Percentiles rank a stretch among this genome's conserved stretches.
Conservation (phyloP, 768 basidiomycete genomes). For the Lactarius indigo region DNA sequence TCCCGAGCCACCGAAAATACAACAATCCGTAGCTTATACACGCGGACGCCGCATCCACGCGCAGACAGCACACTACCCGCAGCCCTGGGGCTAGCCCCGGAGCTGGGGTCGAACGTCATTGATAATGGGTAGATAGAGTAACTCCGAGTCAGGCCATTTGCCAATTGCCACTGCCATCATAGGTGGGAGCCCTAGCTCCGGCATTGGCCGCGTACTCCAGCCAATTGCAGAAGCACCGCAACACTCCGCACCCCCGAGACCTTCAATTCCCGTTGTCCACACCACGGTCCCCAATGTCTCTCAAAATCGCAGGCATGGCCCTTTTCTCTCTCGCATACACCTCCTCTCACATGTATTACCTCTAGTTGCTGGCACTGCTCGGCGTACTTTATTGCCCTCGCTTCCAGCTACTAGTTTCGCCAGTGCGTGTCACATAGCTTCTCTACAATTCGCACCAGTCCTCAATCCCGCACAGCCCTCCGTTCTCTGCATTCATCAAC, state of each 20-base stretch:
- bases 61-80: slow-evolving; percentile 8
- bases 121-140: slow-evolving; percentile 18
- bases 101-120: slow-evolving; percentile 12
- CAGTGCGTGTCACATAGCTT: slow-evolving; percentile 10
- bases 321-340: not conserved
- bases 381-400: slow-evolving; percentile 8
- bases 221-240: not conserved
- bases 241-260: not conserved
- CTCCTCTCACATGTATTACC: not conserved
- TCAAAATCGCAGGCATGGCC: slow-evolving; percentile 15
- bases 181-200: not conserved
- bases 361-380: slow-evolving; percentile 17
- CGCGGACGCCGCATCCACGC: not conserved
- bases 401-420: slow-evolving; percentile 3
- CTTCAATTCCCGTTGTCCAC: slow-evolving; percentile 20
- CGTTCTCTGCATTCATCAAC: slow-evolving; percentile 58
- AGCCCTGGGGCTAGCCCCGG: slow-evolving; percentile 7
- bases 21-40: not conserved
- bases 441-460: not conserved
- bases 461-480: slow-evolving; percentile 36
- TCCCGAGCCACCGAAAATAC: slow-evolving; percentile 14
- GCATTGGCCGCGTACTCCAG: not conserved
- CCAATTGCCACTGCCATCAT: not conserved
- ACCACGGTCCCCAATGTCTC: not conserved
- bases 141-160: not conserved